Conservation (phyloP, 2,329 filamentous ascomycete genomes). For the Helotiales sp. region DNA sequence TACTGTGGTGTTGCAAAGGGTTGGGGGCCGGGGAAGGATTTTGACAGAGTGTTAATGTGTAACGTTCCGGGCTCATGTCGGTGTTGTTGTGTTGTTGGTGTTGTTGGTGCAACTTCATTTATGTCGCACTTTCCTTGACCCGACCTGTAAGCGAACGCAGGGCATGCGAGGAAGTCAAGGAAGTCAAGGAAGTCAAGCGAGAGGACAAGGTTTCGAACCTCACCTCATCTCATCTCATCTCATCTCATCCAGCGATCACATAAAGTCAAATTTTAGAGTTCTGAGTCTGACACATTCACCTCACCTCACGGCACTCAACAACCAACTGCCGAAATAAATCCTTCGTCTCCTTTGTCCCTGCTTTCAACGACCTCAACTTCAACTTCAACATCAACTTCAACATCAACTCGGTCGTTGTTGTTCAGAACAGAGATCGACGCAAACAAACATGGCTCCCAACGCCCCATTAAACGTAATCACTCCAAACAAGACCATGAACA, state of each 20-base stretch:
- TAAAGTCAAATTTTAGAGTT: background rate
- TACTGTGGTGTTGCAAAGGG: background rate
- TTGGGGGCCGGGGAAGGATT: slow-evolving; percentile 6
- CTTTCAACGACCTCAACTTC: too few species aligned
- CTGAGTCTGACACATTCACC: background rate
- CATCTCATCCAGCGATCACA: too few species aligned
- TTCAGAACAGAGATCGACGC: background rate
- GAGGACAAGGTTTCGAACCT: background rate
- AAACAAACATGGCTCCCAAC: slow-evolving; percentile 9
- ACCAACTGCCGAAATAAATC: background rate
- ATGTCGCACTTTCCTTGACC: background rate
- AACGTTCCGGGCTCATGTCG: slow-evolving; percentile 8
- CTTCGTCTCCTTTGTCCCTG: too few species aligned
- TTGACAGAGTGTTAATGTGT: slow-evolving; percentile 1
- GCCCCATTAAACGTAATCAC: background rate
- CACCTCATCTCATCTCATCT: background rate
- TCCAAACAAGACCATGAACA: slow-evolving; percentile 8
- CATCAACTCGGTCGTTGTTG: background rate
- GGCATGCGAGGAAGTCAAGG: background rate
- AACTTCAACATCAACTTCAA: background rate
- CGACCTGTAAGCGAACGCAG: background rate
- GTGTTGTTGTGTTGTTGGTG: background rate
- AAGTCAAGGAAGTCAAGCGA: background rate
- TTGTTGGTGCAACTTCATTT: background rate
- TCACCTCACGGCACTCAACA: background rate